phyloP scores from a whole-genome alignment of 2,329 filamentous ascomycete species.

The Fusarium redolens region DNA sequence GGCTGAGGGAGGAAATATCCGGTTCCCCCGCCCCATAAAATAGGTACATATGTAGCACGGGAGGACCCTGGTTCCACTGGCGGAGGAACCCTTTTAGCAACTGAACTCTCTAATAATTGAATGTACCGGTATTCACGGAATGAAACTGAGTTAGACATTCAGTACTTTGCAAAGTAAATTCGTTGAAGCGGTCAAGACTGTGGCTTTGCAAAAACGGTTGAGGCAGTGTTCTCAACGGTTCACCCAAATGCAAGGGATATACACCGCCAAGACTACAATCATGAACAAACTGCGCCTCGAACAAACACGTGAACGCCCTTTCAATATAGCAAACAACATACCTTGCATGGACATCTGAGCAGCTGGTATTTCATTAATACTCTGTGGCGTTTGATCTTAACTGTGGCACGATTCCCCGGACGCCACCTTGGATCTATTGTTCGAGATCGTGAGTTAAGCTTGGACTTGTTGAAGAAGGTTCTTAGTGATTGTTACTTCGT shows the following conservation, averaged over 20 bases:
- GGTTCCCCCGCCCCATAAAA: conserved; percentile 1
- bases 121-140: not conserved
- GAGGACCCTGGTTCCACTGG: not conserved
- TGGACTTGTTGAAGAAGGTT: not conserved
- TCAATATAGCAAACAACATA: not conserved
- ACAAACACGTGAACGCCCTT: not conserved
- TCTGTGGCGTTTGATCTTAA: not conserved
- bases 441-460: not conserved
- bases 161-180: not conserved
- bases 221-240: not conserved
- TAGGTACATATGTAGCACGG: not conserved
- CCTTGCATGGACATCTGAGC: not conserved
- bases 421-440: not conserved
- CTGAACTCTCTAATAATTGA: not conserved
- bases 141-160: not conserved
- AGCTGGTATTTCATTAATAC: not conserved
- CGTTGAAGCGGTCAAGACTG: not conserved
- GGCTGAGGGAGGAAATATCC: conserved; percentile 1
- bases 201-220: not conserved
- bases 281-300: conserved; percentile 1
- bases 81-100: not conserved
- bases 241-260: not conserved
- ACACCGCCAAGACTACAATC: not conserved
- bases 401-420: not conserved
- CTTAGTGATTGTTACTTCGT: not conserved